Percentiles rank a stretch among this genome's conserved stretches.
Evolutionary conservation across 1,139 yeast genomes (phyloP).

Genomic region (Scheffersomyces parashehatae): DNA sequence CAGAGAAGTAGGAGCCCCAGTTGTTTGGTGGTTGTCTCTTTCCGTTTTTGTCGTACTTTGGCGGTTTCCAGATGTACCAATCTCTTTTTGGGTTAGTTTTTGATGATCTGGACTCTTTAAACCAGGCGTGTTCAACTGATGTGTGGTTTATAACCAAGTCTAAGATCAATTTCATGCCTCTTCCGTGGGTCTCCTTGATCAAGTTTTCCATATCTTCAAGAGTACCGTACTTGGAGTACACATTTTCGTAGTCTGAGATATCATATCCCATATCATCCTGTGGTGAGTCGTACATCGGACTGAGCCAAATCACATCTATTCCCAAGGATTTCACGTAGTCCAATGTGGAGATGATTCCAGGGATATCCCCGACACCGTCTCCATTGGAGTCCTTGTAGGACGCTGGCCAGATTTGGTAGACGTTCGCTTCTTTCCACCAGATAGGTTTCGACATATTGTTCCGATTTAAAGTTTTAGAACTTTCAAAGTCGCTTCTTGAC

Average conservation of each 20-base stretch:
- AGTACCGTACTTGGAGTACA: constrained; percentile 25
- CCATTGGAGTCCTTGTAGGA: constrained; percentile 28
- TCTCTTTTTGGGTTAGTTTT: constrained; percentile 23
- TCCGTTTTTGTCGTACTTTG: constrained; percentile 20
- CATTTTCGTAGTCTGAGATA: constrained; percentile 21
- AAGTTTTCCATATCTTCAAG: constrained; percentile 22
- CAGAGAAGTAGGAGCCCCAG: constrained; percentile 24
- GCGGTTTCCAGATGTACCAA: constrained; percentile 26
- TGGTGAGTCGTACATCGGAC: constrained; percentile 26
- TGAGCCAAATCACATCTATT: constrained; percentile 23
- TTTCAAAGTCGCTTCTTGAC: background rate
- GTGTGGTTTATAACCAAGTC: constrained; percentile 28
- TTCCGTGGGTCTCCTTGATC: constrained; percentile 17
- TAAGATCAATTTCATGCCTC: constrained; percentile 24
- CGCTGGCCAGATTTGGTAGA: constrained; percentile 29
- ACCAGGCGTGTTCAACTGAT: constrained; percentile 24
- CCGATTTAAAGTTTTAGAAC: background rate
- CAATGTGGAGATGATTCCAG: constrained; percentile 23
- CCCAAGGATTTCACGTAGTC: constrained; percentile 23
- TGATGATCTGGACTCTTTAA: constrained; percentile 24
- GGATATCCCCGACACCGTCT: constrained; percentile 25
- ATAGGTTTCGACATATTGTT: constrained; percentile 6
- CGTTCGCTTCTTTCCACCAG: constrained; percentile 27
- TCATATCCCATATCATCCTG: constrained; percentile 30
- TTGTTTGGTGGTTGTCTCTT: constrained; percentile 26